A percentile compares a stretch with the other conserved stretches of the same genome.
Conservation (phyloP, 306 rosid species). For the Prunus campanulata region DNA sequence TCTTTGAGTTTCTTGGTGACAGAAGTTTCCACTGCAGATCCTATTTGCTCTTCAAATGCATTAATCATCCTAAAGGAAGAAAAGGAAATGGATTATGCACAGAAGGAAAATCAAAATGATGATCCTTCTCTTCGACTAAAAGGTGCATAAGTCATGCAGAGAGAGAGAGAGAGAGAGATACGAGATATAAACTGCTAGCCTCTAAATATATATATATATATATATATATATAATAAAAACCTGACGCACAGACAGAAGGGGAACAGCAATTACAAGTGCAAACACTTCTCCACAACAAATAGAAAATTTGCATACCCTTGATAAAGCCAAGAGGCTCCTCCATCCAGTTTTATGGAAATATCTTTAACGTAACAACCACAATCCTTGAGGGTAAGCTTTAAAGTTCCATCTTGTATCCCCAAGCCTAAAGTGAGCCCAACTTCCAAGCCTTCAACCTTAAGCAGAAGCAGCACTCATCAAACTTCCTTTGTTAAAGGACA, state of each 20-base stretch:
- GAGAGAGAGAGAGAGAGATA: too few relatives aligned
- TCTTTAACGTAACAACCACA: slow-evolving; percentile 63
- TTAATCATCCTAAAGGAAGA: slow-evolving; percentile 60
- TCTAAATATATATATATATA: neutral
- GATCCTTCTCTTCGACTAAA: slow-evolving; percentile 9
- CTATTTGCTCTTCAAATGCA: slow-evolving; percentile 81
- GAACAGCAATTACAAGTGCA: neutral
- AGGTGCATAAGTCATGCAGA: neutral
- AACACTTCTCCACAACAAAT: neutral
- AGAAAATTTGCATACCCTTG: slow-evolving; percentile 66
- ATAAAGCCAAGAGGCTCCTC: slow-evolving; percentile 97
- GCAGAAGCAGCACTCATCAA: slow-evolving; percentile 16
- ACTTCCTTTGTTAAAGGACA: too few relatives aligned
- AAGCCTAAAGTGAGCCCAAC: slow-evolving; percentile 67
- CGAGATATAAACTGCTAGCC: neutral
- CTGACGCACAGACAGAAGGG: neutral
- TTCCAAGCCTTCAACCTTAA: slow-evolving; percentile 84
- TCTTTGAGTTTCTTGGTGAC: slow-evolving; percentile 61
- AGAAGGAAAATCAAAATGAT: slow-evolving; percentile 5
- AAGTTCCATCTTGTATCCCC: slow-evolving; percentile 71
- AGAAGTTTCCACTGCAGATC: slow-evolving; percentile 62
- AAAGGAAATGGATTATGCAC: slow-evolving; percentile 21
- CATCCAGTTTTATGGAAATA: slow-evolving; percentile 76
- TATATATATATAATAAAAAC: neutral
- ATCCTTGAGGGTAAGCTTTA: slow-evolving; percentile 59